Conservation (phyloP, 495 filamentous ascomycete genomes). For the Penicillium argentinense region DNA sequence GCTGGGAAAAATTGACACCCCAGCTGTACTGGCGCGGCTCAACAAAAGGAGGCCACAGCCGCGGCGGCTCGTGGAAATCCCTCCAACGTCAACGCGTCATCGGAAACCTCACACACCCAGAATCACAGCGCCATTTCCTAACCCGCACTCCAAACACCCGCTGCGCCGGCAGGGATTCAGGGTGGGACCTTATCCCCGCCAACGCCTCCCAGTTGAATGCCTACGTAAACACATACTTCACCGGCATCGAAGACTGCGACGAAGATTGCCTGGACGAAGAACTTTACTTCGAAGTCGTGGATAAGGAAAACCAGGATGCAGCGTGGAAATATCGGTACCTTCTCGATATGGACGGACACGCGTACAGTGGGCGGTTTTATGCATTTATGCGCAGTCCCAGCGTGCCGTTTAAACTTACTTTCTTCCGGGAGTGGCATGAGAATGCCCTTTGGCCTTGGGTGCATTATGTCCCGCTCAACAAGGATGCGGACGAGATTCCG, state of each 20-base stretch:
- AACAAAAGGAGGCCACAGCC: slow-evolving; percentile 37
- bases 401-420: slow-evolving; percentile 45
- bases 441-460: slow-evolving; percentile 55
- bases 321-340: slow-evolving; percentile 22
- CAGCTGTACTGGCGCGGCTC: slow-evolving; percentile 47
- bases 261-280: slow-evolving; percentile 13
- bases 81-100: slow-evolving; percentile 15
- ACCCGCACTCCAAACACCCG: not conserved
- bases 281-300: slow-evolving; percentile 4
- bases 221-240: slow-evolving; percentile 15
- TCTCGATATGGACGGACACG: slow-evolving; percentile 58
- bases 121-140: slow-evolving; percentile 1
- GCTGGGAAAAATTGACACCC: slow-evolving; percentile 13
- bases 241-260: slow-evolving; percentile 10
- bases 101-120: slow-evolving; percentile 14
- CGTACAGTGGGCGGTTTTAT: slow-evolving; percentile 52
- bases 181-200: slow-evolving; percentile 5
- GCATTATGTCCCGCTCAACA: slow-evolving; percentile 52
- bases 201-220: not conserved
- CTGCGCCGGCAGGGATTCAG: slow-evolving; percentile 1
- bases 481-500: slow-evolving; percentile 43
- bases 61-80: slow-evolving; percentile 5
- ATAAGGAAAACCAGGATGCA: slow-evolving; percentile 4
- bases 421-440: slow-evolving; percentile 59
- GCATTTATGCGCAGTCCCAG: slow-evolving; percentile 43